phyloP scores from a whole-genome alignment of 1,284 basidiomycete genomes.

The Hypsizygus ulmarius region DNA sequence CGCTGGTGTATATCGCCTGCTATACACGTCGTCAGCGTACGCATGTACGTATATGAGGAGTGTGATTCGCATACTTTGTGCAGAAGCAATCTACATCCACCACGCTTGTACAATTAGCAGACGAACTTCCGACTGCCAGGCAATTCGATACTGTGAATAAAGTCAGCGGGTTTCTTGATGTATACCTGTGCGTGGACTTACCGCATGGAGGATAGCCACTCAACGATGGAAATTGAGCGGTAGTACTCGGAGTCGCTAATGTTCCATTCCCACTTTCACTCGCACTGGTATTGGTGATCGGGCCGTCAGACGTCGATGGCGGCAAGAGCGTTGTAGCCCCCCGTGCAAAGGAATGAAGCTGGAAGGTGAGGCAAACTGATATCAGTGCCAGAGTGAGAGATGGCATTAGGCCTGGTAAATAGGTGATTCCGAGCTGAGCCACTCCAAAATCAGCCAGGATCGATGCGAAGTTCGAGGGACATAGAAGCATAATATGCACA shows the following conservation, averaged over 20 bases:
- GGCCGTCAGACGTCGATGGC: slow-evolving; percentile 15
- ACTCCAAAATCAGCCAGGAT: too few species aligned
- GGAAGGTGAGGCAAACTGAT: slow-evolving; percentile 1
- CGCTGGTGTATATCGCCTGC: slow-evolving; percentile 27
- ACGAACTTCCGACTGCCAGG: slow-evolving; percentile 29
- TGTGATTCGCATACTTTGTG: slow-evolving; percentile 24
- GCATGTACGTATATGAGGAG: not conserved
- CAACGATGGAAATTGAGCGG: slow-evolving; percentile 21
- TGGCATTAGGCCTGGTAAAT: not conserved
- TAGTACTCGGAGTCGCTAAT: slow-evolving; percentile 19
- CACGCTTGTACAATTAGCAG: slow-evolving; percentile 35
- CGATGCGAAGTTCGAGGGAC: too few species aligned
- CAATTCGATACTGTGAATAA: slow-evolving; percentile 34
- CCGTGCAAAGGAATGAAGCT: slow-evolving; percentile 1
- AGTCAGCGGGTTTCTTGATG: not conserved
- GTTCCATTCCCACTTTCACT: slow-evolving; percentile 6
- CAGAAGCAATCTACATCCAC: slow-evolving; percentile 42
- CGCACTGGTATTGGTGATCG: slow-evolving; percentile 5
- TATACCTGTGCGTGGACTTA: not conserved
- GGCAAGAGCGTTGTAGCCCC: slow-evolving; percentile 15
- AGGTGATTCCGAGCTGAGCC: too few species aligned
- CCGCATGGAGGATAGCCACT: slow-evolving; percentile 21
- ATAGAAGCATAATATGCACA: too few species aligned
- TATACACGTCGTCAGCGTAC: slow-evolving; percentile 13
- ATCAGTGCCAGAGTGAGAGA: slow-evolving; percentile 1